These are phyloP conservation scores for Naematelia aurantialba DNA, from an alignment of 768 basidiomycete genomes.

Conservation along the genomic window DNA sequence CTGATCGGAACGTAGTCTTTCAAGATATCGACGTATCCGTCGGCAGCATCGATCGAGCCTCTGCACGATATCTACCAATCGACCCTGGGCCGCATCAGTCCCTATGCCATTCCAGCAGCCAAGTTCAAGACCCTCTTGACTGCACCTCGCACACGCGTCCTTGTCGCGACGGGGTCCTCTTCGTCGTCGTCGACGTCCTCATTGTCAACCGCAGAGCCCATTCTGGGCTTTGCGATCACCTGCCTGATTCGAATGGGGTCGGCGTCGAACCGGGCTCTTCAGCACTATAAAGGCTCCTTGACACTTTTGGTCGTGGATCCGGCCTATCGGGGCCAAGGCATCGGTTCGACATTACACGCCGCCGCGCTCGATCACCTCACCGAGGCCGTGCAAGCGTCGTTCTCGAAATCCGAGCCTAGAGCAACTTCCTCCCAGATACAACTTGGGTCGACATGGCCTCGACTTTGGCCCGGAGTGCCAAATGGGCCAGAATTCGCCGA, in stretches of 20 bases:
- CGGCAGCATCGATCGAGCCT: neutral
- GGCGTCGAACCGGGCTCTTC: neutral
- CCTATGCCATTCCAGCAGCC: neutral
- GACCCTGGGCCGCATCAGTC: neutral
- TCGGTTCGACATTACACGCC: slow-evolving; percentile 10
- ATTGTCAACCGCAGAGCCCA: too few relatives aligned
- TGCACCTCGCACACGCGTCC: neutral
- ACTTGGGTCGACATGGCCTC: slow-evolving; percentile 10
- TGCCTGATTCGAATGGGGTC: slow-evolving; percentile 3
- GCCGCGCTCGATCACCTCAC: slow-evolving; percentile 4
- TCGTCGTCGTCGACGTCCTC: neutral
- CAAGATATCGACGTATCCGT: neutral
- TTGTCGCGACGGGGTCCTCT: slow-evolving; percentile 3
- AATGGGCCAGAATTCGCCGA: slow-evolving; percentile 6
- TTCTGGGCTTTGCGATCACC: slow-evolving; percentile 6
- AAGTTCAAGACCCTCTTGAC: slow-evolving; percentile 2
- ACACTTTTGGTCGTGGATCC: slow-evolving; percentile 6
- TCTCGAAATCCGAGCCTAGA: neutral
- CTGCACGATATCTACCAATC: neutral
- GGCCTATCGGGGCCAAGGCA: slow-evolving; percentile 1
- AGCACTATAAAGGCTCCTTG: slow-evolving; percentile 12
- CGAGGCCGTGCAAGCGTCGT: neutral
- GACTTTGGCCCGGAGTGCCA: slow-evolving; percentile 14
- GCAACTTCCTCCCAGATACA: slow-evolving; percentile 1
- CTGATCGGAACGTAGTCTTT: neutral